Percentiles rank a stretch among this genome's conserved stretches.
phyloP scores from a whole-genome alignment of 306 rosid genomes.

The Lotus japonicus region DNA sequence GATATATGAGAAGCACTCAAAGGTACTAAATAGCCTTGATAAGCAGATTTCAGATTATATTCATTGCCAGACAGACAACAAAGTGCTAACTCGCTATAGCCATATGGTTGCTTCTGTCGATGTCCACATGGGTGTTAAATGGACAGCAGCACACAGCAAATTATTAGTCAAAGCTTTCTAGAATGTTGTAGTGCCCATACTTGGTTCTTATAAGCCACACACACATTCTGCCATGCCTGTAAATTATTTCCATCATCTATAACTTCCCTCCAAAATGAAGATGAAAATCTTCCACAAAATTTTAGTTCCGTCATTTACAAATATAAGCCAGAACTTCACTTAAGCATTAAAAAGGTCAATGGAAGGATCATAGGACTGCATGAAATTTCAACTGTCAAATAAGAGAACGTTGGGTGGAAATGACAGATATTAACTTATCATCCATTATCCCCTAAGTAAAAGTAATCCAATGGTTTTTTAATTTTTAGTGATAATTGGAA shows the following conservation, averaged over 20 bases:
- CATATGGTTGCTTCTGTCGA: neutral
- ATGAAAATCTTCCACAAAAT: neutral
- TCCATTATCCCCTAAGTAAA: neutral
- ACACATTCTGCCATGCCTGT: neutral
- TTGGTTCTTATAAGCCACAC: neutral
- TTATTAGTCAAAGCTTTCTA: neutral
- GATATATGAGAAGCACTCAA: slow-evolving; percentile 8
- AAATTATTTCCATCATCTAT: neutral
- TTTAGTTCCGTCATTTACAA: neutral
- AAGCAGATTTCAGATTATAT: neutral
- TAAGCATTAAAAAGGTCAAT: neutral
- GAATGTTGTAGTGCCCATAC: neutral
- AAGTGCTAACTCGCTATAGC: neutral
- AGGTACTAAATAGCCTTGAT: neutral
- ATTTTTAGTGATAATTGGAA: neutral
- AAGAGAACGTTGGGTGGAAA: neutral
- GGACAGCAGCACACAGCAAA: neutral
- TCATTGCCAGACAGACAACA: neutral
- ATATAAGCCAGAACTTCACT: neutral
- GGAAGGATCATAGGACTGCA: neutral
- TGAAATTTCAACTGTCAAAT: neutral
- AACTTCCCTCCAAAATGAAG: neutral
- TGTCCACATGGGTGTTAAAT: neutral
- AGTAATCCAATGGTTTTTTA: neutral
- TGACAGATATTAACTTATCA: no score